A percentile compares a stretch with the other conserved stretches of the same genome.
These are phyloP conservation scores for Cryomyces minteri DNA, from an alignment of 495 filamentous ascomycete species.

Conservation along the genomic window DNA sequence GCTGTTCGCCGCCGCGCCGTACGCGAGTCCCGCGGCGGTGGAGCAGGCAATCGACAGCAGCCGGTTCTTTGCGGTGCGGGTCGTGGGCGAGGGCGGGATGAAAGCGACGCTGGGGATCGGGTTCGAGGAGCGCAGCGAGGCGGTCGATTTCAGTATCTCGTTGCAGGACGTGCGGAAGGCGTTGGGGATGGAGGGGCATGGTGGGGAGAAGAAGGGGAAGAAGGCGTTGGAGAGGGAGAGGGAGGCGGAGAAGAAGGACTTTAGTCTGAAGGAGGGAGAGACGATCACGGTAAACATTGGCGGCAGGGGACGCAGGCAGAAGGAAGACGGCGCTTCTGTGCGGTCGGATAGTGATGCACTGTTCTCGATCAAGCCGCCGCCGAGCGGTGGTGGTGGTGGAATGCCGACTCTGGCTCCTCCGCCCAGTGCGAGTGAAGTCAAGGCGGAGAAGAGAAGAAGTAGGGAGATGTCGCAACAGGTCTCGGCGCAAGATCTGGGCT, in stretches of 20 bases:
- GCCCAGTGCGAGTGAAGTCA: slow-evolving; percentile 30
- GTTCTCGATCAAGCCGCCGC: slow-evolving; percentile 30
- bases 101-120: slow-evolving; percentile 69
- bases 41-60: slow-evolving; percentile 55
- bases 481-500: slow-evolving; percentile 24
- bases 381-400: slow-evolving; percentile 20
- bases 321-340: slow-evolving; percentile 3
- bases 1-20: slow-evolving; percentile 66
- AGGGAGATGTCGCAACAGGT: slow-evolving; percentile 4
- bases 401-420: slow-evolving; percentile 38
- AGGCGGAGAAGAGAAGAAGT: slow-evolving; percentile 18
- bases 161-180: slow-evolving; percentile 51
- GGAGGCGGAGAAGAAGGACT: slow-evolving; percentile 43
- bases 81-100: slow-evolving; percentile 43
- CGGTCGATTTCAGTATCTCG: slow-evolving; percentile 67
- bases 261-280: slow-evolving; percentile 67
- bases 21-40: slow-evolving; percentile 36
- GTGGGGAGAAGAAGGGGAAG: slow-evolving; percentile 9
- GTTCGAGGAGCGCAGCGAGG: slow-evolving; percentile 67
- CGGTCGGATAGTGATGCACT: slow-evolving; percentile 17
- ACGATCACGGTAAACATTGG: slow-evolving; percentile 66
- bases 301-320: slow-evolving; percentile 11
- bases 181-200: slow-evolving; percentile 22
- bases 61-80: slow-evolving; percentile 66
- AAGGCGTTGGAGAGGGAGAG: slow-evolving; percentile 8